A percentile compares a stretch with the other conserved stretches of the same genome.
Conservation (phyloP, 352 stramenopile species). For the Globisporangium apiculatum region DNA sequence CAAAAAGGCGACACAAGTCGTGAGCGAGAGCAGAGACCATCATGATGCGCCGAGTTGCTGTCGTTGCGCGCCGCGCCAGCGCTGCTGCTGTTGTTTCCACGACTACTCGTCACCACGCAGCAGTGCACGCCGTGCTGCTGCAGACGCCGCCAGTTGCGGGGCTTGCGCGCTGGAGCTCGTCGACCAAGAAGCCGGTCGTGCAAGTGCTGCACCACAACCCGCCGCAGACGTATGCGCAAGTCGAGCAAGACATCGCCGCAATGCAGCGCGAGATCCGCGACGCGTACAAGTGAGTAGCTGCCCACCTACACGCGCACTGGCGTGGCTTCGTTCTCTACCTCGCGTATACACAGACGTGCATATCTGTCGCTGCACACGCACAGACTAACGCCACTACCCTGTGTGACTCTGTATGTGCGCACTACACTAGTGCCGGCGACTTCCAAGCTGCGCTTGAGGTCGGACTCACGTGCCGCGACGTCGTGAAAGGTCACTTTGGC, state of each 20-base stretch:
- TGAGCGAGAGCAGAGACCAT: not conserved
- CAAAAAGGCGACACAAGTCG: not conserved
- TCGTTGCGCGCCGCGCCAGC: not conserved
- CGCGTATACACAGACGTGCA: no score
- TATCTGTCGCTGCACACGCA: not conserved
- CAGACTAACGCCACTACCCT: not conserved
- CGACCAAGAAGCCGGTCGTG: constrained; percentile 24
- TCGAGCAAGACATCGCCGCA: constrained; percentile 71
- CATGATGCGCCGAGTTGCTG: constrained; percentile 6
- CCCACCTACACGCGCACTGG: no score
- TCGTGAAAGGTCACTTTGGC: constrained; percentile 69
- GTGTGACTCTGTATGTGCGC: not conserved
- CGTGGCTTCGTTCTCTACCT: no score
- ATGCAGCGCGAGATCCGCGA: constrained; percentile 82
- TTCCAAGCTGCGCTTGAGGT: constrained; percentile 61
- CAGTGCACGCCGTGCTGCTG: not conserved
- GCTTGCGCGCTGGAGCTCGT: constrained; percentile 7
- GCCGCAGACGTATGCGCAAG: constrained; percentile 47
- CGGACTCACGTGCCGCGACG: constrained; percentile 59
- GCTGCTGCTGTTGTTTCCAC: not conserved
- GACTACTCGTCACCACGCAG: not conserved
- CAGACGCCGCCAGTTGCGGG: not conserved
- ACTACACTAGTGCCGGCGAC: constrained; percentile 36
- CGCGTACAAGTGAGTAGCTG: constrained; percentile 55
- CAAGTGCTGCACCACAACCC: constrained; percentile 62